Base-by-base conservation (phyloP, 768 basidiomycete genomes). In the Xerocomellus intermedius region DNA sequence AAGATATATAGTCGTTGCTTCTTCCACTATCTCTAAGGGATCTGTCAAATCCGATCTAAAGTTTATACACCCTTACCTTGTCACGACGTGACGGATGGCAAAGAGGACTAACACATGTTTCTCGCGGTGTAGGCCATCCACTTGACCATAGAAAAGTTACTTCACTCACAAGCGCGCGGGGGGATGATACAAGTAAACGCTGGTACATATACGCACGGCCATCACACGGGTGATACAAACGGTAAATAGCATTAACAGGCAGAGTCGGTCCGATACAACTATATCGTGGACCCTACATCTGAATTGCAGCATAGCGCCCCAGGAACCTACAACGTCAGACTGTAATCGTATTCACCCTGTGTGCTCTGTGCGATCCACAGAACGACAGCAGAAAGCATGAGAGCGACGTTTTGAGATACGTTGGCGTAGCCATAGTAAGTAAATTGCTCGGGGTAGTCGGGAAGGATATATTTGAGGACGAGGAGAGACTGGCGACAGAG, bases 401-500 rank as follows among this genome's bases (percentile, higher is more conserved):
- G 77, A 5, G 84, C 82, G 14, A 89, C 84, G 66, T 94, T 96
- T 77, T 97, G 94, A 10, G 88, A 87, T n/a, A 98, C 93, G 70
- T 94, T 95, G 43, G 94, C 92, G 58, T 93, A 91, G 21, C 96
- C 96, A 69, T 94, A 98, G 72, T 94, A 95, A 22, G 82, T 81
- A 73, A 84, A 94, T 66, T 86, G 84, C 55, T 89, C 85, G 0
- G 81, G 70, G 65, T 89, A 92, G 28, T 77, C 79, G 6, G 82
- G 77, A 36, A 98, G 72, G 62, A 94, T 69, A 67, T 98, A 98
- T 72, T 98, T 98, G 66, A 98, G 78, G 50, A 98, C 84, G 33
- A 96, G 77, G 10, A 97, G 79, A 14, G 89, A 88, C 95, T 98
- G 68, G 2, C 0, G 13, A 24, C 30, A 21, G 12, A 24, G 43